Base-by-base conservation (phyloP, 2,329 filamentous ascomycete species). In the Colletotrichum eremochloae region DNA sequence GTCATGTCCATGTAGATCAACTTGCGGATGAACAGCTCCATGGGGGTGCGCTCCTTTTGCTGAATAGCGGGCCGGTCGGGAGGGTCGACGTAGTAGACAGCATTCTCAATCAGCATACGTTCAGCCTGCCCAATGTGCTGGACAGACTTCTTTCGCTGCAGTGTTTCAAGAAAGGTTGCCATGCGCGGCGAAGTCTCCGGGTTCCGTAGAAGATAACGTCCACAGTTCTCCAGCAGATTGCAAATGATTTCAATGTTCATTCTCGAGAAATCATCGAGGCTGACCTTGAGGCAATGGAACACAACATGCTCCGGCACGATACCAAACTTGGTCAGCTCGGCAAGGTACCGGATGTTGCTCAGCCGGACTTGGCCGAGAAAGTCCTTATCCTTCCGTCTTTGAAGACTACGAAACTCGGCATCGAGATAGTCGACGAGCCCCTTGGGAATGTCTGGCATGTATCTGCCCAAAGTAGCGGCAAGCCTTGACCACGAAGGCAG, bases 171-270 rank as follows among this genome's bases (percentile, higher is more conserved):
- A 80, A 99, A 99, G 0, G 94, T 96, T 1, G 88, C 86, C 96
- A 99, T 99, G 55, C 96, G 91, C 11, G 96, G 96, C 12, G 94
- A 92, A 0, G 97, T 98, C 74, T 98, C 95, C 0, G 94, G 92
- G 76, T 96, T 98, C 62, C 96, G 94, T 71, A 99, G 88, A 31
- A 99, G 86, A 81, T 98, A 99, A 24, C 96, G 91, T 55, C 96
- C 96, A 79, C 97, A 99, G 75, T 98, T 98, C 81, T 99, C 96
- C 31, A 99, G 87, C 38, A 99, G 86, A 78, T 97, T 97, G 78
- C 95, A 97, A 75, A 99, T 96, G 77, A 99, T 98, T 81, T 99
- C 97, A 75, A 99, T 98, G 79, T 99, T 99, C 93, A 98, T 98
- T 73, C 96, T 90, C 2, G 96, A 98, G 79, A 99, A 99, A 79